These are phyloP conservation scores for Coniella lustricola DNA, from an alignment of 2,329 filamentous ascomycete species.

Conservation along the genomic window DNA sequence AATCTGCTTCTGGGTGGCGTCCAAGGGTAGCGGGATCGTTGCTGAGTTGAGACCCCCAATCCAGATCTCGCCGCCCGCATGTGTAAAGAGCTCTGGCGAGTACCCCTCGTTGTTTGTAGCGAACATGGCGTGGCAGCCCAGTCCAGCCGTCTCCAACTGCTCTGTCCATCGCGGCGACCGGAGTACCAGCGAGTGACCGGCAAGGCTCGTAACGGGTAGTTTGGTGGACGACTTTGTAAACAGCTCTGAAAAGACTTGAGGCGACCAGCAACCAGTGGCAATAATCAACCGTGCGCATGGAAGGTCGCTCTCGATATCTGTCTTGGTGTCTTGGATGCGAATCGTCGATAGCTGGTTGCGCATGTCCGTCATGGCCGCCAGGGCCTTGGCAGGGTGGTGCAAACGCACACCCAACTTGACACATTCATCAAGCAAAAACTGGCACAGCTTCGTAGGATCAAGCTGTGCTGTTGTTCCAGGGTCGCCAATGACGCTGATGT, in stretches of 20 bases:
- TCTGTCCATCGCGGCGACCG: conserved; percentile 48
- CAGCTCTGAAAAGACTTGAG: conserved; percentile 54
- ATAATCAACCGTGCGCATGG: conserved; percentile 61
- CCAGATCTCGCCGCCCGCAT: conserved; percentile 62
- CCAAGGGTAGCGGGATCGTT: conserved; percentile 50
- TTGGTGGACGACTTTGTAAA: conserved; percentile 49
- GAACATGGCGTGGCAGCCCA: conserved; percentile 61
- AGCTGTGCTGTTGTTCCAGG: conserved; percentile 58
- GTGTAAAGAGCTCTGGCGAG: conserved; percentile 64
- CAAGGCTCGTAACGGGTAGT: conserved; percentile 55
- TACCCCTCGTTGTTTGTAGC: conserved; percentile 51
- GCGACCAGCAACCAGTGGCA: conserved; percentile 65
- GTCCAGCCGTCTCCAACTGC: conserved; percentile 30
- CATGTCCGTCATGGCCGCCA: conserved; percentile 44
- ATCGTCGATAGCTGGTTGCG: conserved; percentile 45
- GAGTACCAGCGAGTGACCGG: conserved; percentile 66
- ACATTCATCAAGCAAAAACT: conserved; percentile 55
- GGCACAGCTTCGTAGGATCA: conserved; percentile 59
- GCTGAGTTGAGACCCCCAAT: conserved; percentile 64
- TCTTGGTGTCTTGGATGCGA: conserved; percentile 37
- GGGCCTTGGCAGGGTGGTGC: conserved; percentile 55
- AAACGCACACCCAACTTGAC: conserved; percentile 55
- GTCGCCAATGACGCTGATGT: conserved; percentile 54
- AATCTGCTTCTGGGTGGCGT: conserved; percentile 43
- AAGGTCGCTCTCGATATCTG: conserved; percentile 42